Evolutionary conservation across 768 basidiomycete species (phyloP).

Genomic region (Russula virescens): DNA sequence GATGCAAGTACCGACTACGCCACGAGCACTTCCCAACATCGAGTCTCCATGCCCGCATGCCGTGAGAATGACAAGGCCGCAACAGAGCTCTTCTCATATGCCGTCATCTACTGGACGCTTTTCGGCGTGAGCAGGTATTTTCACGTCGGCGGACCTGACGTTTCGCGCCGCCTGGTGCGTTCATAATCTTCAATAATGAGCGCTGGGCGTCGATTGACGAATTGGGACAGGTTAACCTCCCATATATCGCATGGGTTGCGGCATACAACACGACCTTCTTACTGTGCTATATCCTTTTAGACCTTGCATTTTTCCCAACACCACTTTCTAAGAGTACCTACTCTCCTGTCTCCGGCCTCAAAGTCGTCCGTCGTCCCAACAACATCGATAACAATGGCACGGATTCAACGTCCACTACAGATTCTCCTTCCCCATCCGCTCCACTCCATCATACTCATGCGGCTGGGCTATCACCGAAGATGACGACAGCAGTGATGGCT

Average conservation of each 20-base stretch:
- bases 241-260: constrained; percentile 84
- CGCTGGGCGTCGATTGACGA: not conserved
- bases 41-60: constrained; percentile 26
- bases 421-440: not conserved
- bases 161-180: constrained; percentile 63
- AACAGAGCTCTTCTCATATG: constrained; percentile 70
- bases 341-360: constrained; percentile 34
- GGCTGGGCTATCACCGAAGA: constrained; percentile 1
- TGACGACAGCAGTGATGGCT: constrained; percentile 26
- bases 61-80: constrained; percentile 70
- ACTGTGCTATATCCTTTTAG: constrained; percentile 71
- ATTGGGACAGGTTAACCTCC: constrained; percentile 64
- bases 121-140: constrained; percentile 37
- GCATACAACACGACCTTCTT: constrained; percentile 88
- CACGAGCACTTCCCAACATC: not conserved
- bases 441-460: not conserved
- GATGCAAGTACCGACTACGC: constrained; percentile 14
- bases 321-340: constrained; percentile 32
- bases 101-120: constrained; percentile 71
- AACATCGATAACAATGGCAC: not conserved
- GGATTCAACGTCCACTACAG: not conserved
- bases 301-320: constrained; percentile 60
- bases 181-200: not conserved
- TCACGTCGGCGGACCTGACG: constrained; percentile 33
- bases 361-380: constrained; percentile 25